Evolutionary conservation across 1,284 basidiomycete species (phyloP).

Genomic region (Rhodotorula sp.): DNA sequence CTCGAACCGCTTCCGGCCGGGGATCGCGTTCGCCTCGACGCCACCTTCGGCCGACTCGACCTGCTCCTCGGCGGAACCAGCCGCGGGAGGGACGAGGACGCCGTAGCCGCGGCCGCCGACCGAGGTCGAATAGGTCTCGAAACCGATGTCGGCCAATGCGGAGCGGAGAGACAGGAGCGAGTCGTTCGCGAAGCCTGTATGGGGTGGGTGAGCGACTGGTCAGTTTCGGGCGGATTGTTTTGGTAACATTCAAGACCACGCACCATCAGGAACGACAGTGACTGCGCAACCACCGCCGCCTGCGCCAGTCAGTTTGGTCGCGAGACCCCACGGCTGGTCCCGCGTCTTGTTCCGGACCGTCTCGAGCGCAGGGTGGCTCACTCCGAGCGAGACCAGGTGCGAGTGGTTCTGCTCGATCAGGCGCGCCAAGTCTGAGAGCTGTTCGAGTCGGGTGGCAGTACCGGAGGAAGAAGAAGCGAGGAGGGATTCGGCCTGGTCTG

Average conservation of each 20-base stretch:
- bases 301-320: slow-evolving; percentile 97
- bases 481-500: slow-evolving; percentile 72
- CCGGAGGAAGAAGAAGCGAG: slow-evolving; percentile 66
- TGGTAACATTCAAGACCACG: slow-evolving; percentile 26
- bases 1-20: slow-evolving; percentile 54
- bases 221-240: not conserved
- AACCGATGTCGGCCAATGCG: slow-evolving; percentile 64
- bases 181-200: slow-evolving; percentile 63
- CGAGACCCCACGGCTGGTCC: slow-evolving; percentile 64
- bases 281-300: slow-evolving; percentile 99
- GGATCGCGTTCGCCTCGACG: slow-evolving; percentile 18
- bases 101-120: slow-evolving; percentile 92
- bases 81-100: slow-evolving; percentile 59
- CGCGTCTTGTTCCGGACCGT: slow-evolving; percentile 70
- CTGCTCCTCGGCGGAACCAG: not conserved
- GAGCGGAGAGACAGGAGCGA: slow-evolving; percentile 61
- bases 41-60: slow-evolving; percentile 36
- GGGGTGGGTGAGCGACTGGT: not conserved
- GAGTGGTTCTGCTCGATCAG: slow-evolving; percentile 87
- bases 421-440: slow-evolving; percentile 55
- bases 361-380: slow-evolving; percentile 87
- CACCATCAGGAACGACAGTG: slow-evolving; percentile 85
- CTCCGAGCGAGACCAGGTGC: slow-evolving; percentile 83
- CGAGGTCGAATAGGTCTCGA: slow-evolving; percentile 83
- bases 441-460: slow-evolving; percentile 62